Evolutionary conservation across 495 filamentous ascomycete genomes (phyloP), one percentile per base, ranked within the genome.

Genomic region (Podospora comata): DNA sequence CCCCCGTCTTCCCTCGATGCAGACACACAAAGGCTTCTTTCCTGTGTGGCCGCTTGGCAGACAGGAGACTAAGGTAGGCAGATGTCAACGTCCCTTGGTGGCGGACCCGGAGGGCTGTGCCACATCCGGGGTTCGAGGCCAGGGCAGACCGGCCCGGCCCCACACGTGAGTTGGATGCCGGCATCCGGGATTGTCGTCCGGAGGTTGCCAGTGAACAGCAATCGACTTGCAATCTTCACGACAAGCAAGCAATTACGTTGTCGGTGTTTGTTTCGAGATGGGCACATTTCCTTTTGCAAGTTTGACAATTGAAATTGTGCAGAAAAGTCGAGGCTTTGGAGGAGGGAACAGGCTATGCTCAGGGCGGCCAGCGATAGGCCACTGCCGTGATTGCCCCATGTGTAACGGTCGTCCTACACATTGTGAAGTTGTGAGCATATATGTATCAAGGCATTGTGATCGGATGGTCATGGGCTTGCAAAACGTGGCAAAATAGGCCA

Each of bases 41-140:
- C 7, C 39, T 48, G 39, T 48, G 13, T 48, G 39, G 39, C 39
- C 39, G 13, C 39, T 48, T 48, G 39, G 39, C 39, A 48, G 39
- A 48, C 39, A 48, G 39, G 39, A 48, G 39, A 48, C 39, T 48
- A 48, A 48, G 39, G 39, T 48, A 48, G 39, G 39, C 39, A 48
- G 39, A 48, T 48, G 13, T 58, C n/a, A 58, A 5, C 18, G 55
- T 11, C 55, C 18, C 55, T n/a, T 19, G 23, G 55, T 58, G 55
- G 55, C 55, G 55, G 55, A 58, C 55, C 55, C 55, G 23, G 55
- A 58, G 19, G 55, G 55, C 23, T 58, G 55, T 58, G 55, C 55
- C 55, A 26, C 55, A 58, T 20, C 6, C 55, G 55, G 19, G 55
- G n/a, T 58, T 58, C n/a, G 23, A 20, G 55, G 55, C 55, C 55